Percentiles rank a stretch among this genome's conserved stretches.
Conservation (phyloP, 2,329 filamentous ascomycete species). For the Ramularia endophylla region DNA sequence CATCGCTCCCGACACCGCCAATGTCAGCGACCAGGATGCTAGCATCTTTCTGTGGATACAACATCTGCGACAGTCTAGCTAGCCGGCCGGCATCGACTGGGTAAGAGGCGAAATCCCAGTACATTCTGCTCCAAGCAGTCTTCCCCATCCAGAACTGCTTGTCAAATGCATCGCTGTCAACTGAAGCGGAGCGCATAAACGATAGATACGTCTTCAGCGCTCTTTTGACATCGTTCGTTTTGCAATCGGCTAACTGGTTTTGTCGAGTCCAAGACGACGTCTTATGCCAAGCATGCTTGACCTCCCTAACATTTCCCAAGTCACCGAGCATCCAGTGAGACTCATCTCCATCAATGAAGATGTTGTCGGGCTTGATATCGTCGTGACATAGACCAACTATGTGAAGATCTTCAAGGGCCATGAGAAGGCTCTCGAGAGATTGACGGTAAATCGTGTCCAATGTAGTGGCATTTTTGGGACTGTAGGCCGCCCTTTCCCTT, state of each 20-base stretch:
- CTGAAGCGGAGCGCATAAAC: slow-evolving; percentile 12
- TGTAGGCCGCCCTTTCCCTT: background rate
- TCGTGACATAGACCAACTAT: slow-evolving; percentile 32
- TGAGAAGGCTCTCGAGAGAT: slow-evolving; percentile 25
- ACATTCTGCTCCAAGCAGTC: slow-evolving; percentile 23
- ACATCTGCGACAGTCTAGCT: background rate
- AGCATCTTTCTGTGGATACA: background rate
- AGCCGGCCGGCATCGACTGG: background rate
- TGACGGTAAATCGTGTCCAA: slow-evolving; percentile 29
- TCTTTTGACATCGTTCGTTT: slow-evolving; percentile 28
- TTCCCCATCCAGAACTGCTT: slow-evolving; percentile 18
- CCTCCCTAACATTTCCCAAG: slow-evolving; percentile 31
- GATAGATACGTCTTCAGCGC: slow-evolving; percentile 27
- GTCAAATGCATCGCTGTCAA: slow-evolving; percentile 19
- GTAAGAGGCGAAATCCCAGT: slow-evolving; percentile 22
- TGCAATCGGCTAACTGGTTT: slow-evolving; percentile 16
- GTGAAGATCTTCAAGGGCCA: slow-evolving; percentile 25
- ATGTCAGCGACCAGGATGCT: background rate
- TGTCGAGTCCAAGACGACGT: slow-evolving; percentile 12
- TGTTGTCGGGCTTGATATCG: slow-evolving; percentile 33
- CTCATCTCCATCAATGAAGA: slow-evolving; percentile 23
- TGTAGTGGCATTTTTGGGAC: background rate
- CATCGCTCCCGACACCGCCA: background rate
- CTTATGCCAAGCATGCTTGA: slow-evolving; percentile 23
- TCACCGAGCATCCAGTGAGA: slow-evolving; percentile 31